These are phyloP conservation scores for Magnusiomyces paraingens DNA, from an alignment of 1,139 yeast genomes.

Conservation along the genomic window DNA sequence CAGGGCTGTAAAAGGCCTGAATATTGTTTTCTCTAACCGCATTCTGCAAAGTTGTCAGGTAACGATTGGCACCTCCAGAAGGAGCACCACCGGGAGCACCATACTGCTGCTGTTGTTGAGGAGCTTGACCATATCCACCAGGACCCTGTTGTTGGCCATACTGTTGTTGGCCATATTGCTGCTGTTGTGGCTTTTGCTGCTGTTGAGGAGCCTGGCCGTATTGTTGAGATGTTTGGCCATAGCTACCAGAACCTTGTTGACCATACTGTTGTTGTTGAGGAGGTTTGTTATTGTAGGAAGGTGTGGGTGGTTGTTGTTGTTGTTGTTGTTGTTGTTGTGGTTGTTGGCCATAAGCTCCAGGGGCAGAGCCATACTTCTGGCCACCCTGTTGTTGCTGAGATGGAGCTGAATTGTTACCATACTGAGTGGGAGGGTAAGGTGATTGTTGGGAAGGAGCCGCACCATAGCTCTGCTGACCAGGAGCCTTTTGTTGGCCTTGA, in stretches of 20 bases:
- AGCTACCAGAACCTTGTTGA: not conserved
- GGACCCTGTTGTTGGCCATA: conserved; percentile 7
- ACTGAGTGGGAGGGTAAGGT: not conserved
- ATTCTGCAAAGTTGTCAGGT: conserved; percentile 21
- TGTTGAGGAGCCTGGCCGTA: not conserved
- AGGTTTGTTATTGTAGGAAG: not conserved
- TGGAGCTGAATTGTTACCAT: conserved; percentile 3
- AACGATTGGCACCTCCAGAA: conserved; percentile 10
- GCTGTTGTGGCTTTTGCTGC: not conserved
- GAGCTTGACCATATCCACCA: conserved; percentile 14
- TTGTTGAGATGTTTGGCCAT: too few relatives aligned
- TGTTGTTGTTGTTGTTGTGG: not conserved
- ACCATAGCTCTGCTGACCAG: conserved; percentile 4
- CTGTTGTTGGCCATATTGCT: too few relatives aligned
- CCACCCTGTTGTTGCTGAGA: conserved; percentile 8
- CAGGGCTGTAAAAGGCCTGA: conserved; percentile 30
- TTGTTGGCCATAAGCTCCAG: conserved; percentile 9
- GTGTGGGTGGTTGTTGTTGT: not conserved
- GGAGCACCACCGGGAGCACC: not conserved
- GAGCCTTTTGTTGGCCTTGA: conserved; percentile 17
- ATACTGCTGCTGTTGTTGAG: not conserved
- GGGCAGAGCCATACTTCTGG: conserved; percentile 14
- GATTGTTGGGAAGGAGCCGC: too few relatives aligned
- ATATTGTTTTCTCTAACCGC: conserved; percentile 29
- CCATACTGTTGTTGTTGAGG: conserved; percentile 3